A percentile compares a stretch with the other conserved stretches of the same genome.
Conservation (phyloP, 331 rosid genomes). For the Rhamnella rubrinervis region DNA sequence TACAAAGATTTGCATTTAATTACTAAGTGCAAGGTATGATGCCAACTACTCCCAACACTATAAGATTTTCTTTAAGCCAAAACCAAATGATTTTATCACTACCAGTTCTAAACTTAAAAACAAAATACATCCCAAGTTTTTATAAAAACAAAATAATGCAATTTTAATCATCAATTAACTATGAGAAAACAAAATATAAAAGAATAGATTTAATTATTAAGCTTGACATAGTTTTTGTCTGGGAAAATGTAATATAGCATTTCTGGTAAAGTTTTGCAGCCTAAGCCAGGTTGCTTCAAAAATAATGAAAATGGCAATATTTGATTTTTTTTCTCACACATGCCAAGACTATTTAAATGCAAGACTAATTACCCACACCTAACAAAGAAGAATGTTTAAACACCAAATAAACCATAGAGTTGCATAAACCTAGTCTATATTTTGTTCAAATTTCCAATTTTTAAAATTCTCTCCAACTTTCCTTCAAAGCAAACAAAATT, state of each 20-base stretch:
- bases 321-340: not conserved
- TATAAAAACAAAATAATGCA: not conserved
- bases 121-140: not conserved
- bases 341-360: not conserved
- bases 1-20: no score
- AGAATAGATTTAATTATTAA: not conserved
- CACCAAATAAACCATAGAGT: conserved; percentile 8
- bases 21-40: no score
- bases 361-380: not conserved
- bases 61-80: no score
- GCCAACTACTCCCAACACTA: no score
- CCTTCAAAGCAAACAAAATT: not conserved
- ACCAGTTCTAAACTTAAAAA: not conserved
- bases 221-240: not conserved
- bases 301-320: not conserved
- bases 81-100: no score
- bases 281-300: conserved; percentile 2
- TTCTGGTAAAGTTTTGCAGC: conserved; percentile 3
- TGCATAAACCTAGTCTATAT: not conserved
- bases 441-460: not conserved
- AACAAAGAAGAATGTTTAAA: not conserved
- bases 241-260: not conserved
- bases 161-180: not conserved
- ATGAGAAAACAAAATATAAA: not conserved
- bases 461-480: not conserved